Evolutionary conservation across 2,329 filamentous ascomycete species (phyloP).

Genomic region (Beauveria sp.): DNA sequence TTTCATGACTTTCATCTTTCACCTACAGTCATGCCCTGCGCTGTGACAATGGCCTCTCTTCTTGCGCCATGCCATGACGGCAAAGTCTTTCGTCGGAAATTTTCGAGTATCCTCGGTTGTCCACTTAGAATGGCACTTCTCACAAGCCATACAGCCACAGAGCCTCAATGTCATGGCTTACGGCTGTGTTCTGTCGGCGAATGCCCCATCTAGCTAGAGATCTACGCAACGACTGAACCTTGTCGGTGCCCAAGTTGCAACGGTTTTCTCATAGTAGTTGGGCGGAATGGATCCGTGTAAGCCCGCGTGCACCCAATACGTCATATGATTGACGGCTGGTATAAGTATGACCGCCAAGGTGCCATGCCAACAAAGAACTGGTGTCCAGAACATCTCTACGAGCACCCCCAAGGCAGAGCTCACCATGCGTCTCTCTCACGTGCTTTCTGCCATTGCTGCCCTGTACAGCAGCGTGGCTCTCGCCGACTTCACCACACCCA

Average conservation of each 20-base stretch:
- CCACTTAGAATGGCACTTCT: background rate
- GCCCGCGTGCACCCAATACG: background rate
- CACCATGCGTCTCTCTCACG: background rate
- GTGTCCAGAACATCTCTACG: background rate
- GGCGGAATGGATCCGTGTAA: background rate
- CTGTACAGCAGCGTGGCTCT: background rate
- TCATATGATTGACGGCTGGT: background rate
- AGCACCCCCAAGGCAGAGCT: background rate
- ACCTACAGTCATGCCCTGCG: background rate
- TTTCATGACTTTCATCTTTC: background rate
- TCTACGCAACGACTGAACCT: background rate
- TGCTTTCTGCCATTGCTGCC: background rate
- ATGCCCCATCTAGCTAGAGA: background rate
- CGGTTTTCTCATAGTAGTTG: background rate
- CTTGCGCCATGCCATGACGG: background rate
- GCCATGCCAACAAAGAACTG: too few relatives aligned
- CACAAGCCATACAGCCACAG: background rate
- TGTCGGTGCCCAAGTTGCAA: background rate
- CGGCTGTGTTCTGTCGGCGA: background rate
- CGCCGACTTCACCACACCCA: background rate
- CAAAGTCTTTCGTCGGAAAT: background rate
- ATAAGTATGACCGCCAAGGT: background rate
- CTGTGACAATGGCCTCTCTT: background rate
- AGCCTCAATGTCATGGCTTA: background rate
- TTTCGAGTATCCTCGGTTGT: background rate